Conservation (phyloP, 2,329 filamentous ascomycete genomes). For the Phialophora macrospora region DNA sequence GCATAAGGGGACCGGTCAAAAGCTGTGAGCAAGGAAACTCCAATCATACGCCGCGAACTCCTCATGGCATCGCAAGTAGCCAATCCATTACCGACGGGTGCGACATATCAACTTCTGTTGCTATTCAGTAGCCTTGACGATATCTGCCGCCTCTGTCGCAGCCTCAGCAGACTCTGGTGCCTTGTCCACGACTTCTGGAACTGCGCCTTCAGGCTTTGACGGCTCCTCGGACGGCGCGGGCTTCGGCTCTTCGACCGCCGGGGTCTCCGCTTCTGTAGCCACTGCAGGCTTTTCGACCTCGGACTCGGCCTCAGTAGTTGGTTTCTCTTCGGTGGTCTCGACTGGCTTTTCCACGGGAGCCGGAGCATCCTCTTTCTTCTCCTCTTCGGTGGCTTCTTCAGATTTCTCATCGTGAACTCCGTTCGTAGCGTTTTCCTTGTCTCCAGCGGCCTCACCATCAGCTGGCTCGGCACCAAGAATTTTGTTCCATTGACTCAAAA, state of each 20-base stretch:
- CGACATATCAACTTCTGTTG: neutral
- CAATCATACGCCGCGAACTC: conserved; percentile 10
- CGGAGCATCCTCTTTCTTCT: conserved; percentile 41
- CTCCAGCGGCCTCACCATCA: conserved; percentile 48
- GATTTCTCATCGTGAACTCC: conserved; percentile 44
- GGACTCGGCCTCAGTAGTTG: conserved; percentile 22
- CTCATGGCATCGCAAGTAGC: conserved; percentile 10
- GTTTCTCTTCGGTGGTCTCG: conserved; percentile 43
- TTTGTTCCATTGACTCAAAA: conserved; percentile 90
- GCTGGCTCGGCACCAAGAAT: conserved; percentile 68
- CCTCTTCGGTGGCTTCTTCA: conserved; percentile 42
- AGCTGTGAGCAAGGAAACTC: conserved; percentile 3
- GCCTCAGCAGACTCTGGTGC: conserved; percentile 36
- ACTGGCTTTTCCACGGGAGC: conserved; percentile 35
- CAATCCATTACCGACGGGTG: neutral
- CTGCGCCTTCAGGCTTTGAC: conserved; percentile 24
- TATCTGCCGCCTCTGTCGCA: conserved; percentile 35
- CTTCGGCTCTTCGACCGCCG: conserved; percentile 19
- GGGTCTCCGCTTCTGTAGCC: conserved; percentile 11
- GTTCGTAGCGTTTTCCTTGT: conserved; percentile 47
- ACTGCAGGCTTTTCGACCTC: conserved; percentile 24
- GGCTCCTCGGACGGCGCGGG: conserved; percentile 19
- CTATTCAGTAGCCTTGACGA: conserved; percentile 37
- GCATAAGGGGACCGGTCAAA: neutral
- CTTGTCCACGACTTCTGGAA: conserved; percentile 34